Base-by-base conservation (phyloP, 2,329 filamentous ascomycete genomes). In the Huntiella decipiens region DNA sequence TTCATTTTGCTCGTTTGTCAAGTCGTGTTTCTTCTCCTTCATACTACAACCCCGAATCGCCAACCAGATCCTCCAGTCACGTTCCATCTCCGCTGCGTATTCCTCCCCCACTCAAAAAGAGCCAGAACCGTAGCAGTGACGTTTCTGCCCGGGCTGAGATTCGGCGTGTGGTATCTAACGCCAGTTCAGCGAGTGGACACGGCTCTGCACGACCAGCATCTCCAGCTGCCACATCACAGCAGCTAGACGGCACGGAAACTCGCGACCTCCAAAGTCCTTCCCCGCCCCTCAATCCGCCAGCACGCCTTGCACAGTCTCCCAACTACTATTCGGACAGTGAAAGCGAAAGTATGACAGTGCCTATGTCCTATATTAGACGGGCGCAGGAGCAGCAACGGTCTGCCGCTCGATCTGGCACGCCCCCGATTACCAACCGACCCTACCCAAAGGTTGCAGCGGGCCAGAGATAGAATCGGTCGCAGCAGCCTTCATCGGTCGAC, bases 381-480 rank as follows among this genome's bases (percentile, higher is more conserved):
- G 33, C 41, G 4, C 42, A 31, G 10, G 35, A 45, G 12, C 46
- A 44, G 16, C 46, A 48, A 34, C 40, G 34, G 40, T 15, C 33
- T 11, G 12, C 17, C 8, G 28, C 19, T 17, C 28, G 36, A 39
- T 5, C 44, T 35, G 31, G n/a, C 4, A 38, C 39, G 7, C 12
- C 28, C 11, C 35, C 34, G 31, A 40, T 16, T 42, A 12, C 34
- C 32, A 37, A 12, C 41, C 46, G 33, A 33, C 42, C 31, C 8
- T 16, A 16, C 31, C 42, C 46, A 19, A 48, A 45, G 32, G 15
- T 48, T 37, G 37, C 43, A 32, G 44, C 47, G 31, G 44, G 44
- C 40, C 44, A 46, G 40, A 49, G 47, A 49, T 49, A 49, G 47
- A 49, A 49, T 49, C 47, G 44, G 38, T 32, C 44, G 6, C 44